Conservation (phyloP, 192 early-diverging fungal species). For the Coemansia sp. region DNA sequence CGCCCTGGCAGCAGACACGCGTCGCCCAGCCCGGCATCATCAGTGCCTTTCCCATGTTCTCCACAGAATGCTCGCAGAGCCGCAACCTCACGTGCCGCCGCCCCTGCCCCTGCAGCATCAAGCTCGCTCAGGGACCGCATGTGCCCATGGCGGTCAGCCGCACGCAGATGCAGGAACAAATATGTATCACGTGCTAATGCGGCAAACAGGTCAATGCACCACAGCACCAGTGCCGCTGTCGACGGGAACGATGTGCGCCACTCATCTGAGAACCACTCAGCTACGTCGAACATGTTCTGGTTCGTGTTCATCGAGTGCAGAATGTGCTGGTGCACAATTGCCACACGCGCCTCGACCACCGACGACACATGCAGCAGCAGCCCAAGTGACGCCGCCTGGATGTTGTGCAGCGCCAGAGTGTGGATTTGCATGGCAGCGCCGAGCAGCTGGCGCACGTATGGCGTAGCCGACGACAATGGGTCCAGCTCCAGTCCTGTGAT, state of each 20-base stretch:
- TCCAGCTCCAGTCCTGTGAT: conserved; percentile 38
- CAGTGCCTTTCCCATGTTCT: neutral
- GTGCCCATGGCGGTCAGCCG: conserved; percentile 31
- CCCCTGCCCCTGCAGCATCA: conserved; percentile 13
- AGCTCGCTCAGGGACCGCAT: conserved; percentile 41
- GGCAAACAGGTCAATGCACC: conserved; percentile 50
- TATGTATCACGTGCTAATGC: conserved; percentile 51
- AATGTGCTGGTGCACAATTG: conserved; percentile 39
- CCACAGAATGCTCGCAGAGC: conserved; percentile 24
- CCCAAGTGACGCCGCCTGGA: conserved; percentile 49
- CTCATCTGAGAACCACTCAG: conserved; percentile 25
- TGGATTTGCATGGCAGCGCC: conserved; percentile 51
- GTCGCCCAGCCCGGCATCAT: neutral
- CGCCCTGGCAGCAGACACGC: conserved; percentile 32
- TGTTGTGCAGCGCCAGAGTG: conserved; percentile 48
- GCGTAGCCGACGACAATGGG: conserved; percentile 41
- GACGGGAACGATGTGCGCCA: conserved; percentile 42
- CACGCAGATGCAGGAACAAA: conserved; percentile 46
- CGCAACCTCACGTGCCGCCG: conserved; percentile 17
- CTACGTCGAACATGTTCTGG: conserved; percentile 16
- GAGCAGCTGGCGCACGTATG: conserved; percentile 46
- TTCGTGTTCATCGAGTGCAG: conserved; percentile 17
- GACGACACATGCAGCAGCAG: conserved; percentile 45
- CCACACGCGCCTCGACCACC: conserved; percentile 45
- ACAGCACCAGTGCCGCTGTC: conserved; percentile 46